These are phyloP conservation scores for Colletotrichum tabaci DNA, from an alignment of 2,329 filamentous ascomycete genomes.

Conservation along the genomic window DNA sequence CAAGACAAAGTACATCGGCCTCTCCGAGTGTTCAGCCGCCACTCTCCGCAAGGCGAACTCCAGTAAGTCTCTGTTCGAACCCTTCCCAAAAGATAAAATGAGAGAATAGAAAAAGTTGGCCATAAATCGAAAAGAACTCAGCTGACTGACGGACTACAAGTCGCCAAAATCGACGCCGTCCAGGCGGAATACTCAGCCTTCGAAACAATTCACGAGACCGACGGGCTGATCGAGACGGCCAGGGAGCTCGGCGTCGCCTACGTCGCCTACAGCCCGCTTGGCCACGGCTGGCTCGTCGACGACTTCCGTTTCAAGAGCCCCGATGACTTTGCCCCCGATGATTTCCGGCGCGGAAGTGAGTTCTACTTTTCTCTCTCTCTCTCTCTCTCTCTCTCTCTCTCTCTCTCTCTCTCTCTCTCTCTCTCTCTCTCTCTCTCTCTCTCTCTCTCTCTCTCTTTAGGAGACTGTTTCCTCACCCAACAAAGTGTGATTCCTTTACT, in stretches of 20 bases:
- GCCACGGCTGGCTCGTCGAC: conserved; percentile 63
- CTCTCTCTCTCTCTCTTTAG: too few species aligned
- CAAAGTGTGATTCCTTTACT: too few species aligned
- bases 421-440: too few species aligned
- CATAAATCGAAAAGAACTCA: neutral
- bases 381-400: too few species aligned
- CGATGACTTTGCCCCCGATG: conserved; percentile 60
- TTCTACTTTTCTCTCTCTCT: neutral
- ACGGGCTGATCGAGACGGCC: conserved; percentile 56
- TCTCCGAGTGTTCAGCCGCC: conserved; percentile 62
- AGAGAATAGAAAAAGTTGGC: too few species aligned
- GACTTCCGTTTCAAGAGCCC: conserved; percentile 58
- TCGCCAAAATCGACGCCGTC: conserved; percentile 62
- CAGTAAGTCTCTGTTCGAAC: conserved; percentile 48
- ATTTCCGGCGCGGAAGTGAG: conserved; percentile 57
- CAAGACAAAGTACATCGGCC: conserved; percentile 64
- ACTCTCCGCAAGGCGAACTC: conserved; percentile 62
- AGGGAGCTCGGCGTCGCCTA: conserved; percentile 59
- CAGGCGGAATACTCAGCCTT: conserved; percentile 61
- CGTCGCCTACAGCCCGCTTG: conserved; percentile 62
- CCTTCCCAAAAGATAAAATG: too few species aligned
- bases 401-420: too few species aligned
- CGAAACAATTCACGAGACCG: conserved; percentile 45
- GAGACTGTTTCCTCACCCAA: too few species aligned
- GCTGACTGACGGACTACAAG: conserved; percentile 45